Evolutionary conservation across 2,329 filamentous ascomycete genomes (phyloP), one percentile per base, ranked within the genome.

Genomic region (Colletotrichum aenigma): DNA sequence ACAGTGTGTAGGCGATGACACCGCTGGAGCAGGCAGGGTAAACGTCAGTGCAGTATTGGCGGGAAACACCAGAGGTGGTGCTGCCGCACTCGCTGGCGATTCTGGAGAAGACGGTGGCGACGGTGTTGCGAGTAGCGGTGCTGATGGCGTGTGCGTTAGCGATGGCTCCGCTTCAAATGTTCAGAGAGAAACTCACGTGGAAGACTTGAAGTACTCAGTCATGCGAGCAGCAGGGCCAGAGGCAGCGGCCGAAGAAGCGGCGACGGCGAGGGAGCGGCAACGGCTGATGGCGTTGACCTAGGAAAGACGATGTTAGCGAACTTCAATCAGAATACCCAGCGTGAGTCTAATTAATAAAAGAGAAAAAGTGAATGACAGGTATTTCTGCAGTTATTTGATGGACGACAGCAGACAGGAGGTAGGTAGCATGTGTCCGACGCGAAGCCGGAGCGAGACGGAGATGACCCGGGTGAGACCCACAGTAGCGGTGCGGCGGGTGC

Each of bases 191-290:
- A 61, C 58, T 61, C 12, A 61, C 58, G 78, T 83, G 30, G 88
- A 89, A 1, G 88, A 88, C 84, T 92, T 93, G 88, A 94, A 94
- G 87, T 92, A 94, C 80, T 92, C 90, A 34, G 82, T 83, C 78
- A 93, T 83, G 79, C 88, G 91, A 78, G 84, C 82, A 6, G 87
- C 86, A 1, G 85, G 79, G 36, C 89, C 90, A 1, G 87, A 89
- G 2, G 86, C 81, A 0, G 91, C 90, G 4, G 89, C 89, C 1
- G 83, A 80, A 1, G 89, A 87, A 13, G 92, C 92, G 6, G 84
- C 82, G 4, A 83, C 84, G 2, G 93, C 91, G 7, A 93, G 84
- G 12, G 82, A 84, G 7, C 86, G 84, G 79, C 92, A 91, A 82
- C 91, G 89, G 76, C 80, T 81, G 10, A 94, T 84, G 2, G 91